Conservation (phyloP, 2,329 filamentous ascomycete species). For the Fusarium globosum region DNA sequence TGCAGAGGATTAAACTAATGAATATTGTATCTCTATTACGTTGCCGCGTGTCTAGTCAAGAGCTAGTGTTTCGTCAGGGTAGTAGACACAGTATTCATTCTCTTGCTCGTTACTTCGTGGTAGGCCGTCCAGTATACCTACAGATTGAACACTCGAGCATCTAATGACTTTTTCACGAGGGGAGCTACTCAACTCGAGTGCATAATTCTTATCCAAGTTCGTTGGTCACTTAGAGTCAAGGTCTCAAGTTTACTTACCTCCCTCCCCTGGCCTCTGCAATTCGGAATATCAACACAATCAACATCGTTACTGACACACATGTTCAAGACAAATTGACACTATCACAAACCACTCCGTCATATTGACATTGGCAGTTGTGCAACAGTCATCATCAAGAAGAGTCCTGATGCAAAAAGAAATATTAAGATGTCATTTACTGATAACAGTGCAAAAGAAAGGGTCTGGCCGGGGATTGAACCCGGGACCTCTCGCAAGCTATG, state of each 20-base stretch:
- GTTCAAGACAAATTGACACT: too few species aligned
- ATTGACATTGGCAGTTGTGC: too few species aligned
- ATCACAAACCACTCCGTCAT: too few species aligned
- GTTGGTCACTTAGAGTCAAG: too few species aligned
- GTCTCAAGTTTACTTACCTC: too few species aligned
- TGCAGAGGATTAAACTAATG: background rate
- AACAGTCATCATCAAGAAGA: too few species aligned
- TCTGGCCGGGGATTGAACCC: constrained; percentile 60
- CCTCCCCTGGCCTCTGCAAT: background rate
- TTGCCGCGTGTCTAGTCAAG: too few species aligned
- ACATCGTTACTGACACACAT: too few species aligned
- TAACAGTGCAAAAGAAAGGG: constrained; percentile 43
- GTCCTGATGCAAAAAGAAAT: background rate
- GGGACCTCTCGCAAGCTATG: constrained; percentile 57
- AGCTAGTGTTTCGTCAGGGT: too few species aligned
- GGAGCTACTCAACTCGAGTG: background rate
- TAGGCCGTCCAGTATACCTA: background rate
- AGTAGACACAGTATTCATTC: background rate
- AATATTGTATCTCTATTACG: too few species aligned
- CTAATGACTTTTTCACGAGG: too few species aligned
- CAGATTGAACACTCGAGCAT: background rate
- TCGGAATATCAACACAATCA: background rate
- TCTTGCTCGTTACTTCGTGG: background rate
- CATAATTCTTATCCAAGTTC: too few species aligned
- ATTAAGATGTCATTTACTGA: fast-evolving